These are phyloP conservation scores for Nemania bipapillata DNA, from an alignment of 2,329 filamentous ascomycete species.

Conservation along the genomic window DNA sequence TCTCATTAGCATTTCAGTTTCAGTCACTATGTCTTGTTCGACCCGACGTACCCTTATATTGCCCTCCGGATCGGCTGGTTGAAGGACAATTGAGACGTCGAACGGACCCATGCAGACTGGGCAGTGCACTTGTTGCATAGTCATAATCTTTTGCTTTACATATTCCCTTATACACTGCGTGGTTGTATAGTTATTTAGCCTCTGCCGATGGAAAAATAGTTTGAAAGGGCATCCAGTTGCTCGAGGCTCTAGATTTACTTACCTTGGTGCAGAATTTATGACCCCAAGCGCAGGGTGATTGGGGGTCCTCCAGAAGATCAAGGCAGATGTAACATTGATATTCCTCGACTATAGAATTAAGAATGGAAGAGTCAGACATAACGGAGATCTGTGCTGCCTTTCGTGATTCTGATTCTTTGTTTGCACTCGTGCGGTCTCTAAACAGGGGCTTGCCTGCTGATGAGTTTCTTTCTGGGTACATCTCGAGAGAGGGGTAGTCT, in stretches of 20 bases:
- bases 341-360: slow-evolving; percentile 6
- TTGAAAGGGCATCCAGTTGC: neutral
- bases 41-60: neutral
- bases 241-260: neutral
- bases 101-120: neutral
- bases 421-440: neutral
- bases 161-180: neutral
- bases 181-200: neutral
- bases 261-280: slow-evolving; percentile 17
- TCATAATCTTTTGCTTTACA: neutral
- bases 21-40: neutral
- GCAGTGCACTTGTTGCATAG: neutral
- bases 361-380: slow-evolving; percentile 15
- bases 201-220: neutral
- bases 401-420: neutral
- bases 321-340: slow-evolving; percentile 16
- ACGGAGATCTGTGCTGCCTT: neutral
- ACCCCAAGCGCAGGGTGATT: slow-evolving; percentile 8
- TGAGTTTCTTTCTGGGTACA: neutral
- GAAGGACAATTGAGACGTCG: neutral
- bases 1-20: neutral
- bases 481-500: neutral
- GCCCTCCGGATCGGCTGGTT: neutral
- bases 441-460: neutral
- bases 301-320: slow-evolving; percentile 7